These are phyloP conservation scores for Coemansia sp. DNA, from an alignment of 192 early-diverging fungal species.

Conservation along the genomic window DNA sequence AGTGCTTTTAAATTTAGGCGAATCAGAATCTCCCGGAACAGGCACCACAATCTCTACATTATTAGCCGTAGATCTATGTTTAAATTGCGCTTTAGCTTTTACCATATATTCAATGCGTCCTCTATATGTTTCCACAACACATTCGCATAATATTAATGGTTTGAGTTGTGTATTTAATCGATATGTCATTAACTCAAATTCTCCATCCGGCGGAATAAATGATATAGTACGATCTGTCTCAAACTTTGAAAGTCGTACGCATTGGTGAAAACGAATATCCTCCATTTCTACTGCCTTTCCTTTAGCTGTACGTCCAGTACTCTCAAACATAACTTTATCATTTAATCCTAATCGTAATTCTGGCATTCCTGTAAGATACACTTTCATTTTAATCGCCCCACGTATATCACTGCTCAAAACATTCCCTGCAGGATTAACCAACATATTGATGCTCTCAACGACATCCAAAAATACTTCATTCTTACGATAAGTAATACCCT, in stretches of 20 bases:
- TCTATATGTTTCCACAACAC: conserved; percentile 80
- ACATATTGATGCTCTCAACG: conserved; percentile 70
- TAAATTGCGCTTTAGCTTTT: conserved; percentile 97
- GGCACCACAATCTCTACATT: conserved; percentile 97
- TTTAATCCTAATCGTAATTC: conserved; percentile 82
- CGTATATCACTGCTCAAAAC: conserved; percentile 72
- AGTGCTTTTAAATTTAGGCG: conserved; percentile 91
- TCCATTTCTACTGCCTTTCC: conserved; percentile 89
- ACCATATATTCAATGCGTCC: conserved; percentile 96
- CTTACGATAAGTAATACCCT: conserved; percentile 71
- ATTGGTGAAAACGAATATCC: conserved; percentile 89
- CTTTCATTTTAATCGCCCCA: conserved; percentile 82
- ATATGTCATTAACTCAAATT: conserved; percentile 91
- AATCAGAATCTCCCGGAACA: conserved; percentile 97
- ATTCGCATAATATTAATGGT: conserved; percentile 83
- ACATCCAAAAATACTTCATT: conserved; percentile 78
- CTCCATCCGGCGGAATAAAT: conserved; percentile 87
- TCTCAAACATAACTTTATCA: conserved; percentile 93
- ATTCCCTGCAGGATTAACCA: conserved; percentile 64
- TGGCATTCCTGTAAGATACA: conserved; percentile 83
- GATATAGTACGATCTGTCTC: conserved; percentile 87
- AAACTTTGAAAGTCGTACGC: conserved; percentile 82
- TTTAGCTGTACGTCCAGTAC: conserved; percentile 67
- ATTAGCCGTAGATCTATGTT: conserved; percentile 93
- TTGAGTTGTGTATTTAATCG: conserved; percentile 81